phyloP scores from a whole-genome alignment of 768 basidiomycete species.

The Trametes gibbosa region DNA sequence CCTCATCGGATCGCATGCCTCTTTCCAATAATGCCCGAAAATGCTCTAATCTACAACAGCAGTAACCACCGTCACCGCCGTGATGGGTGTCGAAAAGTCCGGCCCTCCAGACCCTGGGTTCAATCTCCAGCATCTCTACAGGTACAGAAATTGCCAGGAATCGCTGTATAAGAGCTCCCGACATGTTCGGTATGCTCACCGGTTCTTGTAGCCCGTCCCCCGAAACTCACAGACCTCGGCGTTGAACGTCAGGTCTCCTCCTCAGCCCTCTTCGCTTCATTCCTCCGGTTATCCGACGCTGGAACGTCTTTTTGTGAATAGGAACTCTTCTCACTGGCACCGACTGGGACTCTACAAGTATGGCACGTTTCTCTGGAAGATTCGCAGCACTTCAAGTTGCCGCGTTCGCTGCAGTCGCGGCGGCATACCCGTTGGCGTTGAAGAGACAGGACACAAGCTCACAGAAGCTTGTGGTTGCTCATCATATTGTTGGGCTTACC shows the following conservation, averaged over 20 bases:
- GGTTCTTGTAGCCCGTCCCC: not conserved
- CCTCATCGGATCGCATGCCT: no score
- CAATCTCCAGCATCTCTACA: not conserved
- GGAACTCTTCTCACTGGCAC: no score
- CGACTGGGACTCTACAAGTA: not conserved
- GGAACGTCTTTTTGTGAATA: not conserved
- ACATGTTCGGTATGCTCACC: not conserved
- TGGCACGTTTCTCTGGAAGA: not conserved
- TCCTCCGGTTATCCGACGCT: not conserved
- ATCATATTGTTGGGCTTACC: conserved; percentile 69
- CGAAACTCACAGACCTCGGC: not conserved
- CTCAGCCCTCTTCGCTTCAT: not conserved
- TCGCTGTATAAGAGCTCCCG: not conserved
- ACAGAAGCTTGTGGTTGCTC: conserved; percentile 45
- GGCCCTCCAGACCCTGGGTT: no score
- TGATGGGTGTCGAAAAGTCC: no score
- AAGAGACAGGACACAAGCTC: not conserved
- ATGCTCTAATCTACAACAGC: no score
- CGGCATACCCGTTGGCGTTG: not conserved
- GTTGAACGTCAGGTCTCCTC: not conserved
- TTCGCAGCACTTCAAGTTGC: not conserved
- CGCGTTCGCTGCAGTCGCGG: not conserved
- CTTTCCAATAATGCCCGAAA: no score
- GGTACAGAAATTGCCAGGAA: no score
- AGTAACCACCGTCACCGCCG: no score